Percentiles rank a stretch among this genome's conserved stretches.
Conservation (phyloP, 2,329 filamentous ascomycete genomes). For the Dendryphion nanum region DNA sequence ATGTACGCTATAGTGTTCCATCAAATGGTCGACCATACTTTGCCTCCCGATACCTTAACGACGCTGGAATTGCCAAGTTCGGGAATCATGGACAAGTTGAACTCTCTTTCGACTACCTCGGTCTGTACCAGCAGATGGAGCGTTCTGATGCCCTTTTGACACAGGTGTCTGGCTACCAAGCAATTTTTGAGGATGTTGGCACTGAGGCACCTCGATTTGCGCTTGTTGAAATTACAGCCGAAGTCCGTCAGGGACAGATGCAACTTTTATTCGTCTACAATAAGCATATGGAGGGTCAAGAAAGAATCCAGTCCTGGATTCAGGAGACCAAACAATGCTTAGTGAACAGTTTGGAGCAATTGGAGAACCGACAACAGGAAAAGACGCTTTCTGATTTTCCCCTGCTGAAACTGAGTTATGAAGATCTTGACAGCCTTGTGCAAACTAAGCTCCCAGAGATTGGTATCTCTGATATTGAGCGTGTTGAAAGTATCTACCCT, state of each 20-base stretch:
- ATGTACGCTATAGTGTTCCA: conserved; percentile 45
- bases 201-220: conserved; percentile 16
- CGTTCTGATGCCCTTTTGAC: conserved; percentile 8
- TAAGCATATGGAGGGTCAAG: conserved; percentile 5
- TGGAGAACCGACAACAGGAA: conserved; percentile 16
- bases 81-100: conserved; percentile 51
- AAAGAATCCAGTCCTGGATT: conserved; percentile 4
- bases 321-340: conserved; percentile 14
- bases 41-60: conserved; percentile 16
- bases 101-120: conserved; percentile 53
- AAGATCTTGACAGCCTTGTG: conserved; percentile 21
- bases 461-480: conserved; percentile 11
- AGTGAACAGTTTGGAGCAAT: conserved; percentile 5
- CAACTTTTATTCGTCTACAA: conserved; percentile 12
- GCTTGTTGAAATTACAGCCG: conserved; percentile 17
- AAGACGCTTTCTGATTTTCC: conserved; percentile 42
- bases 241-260: conserved; percentile 10
- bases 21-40: conserved; percentile 49
- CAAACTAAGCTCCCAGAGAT: conserved; percentile 23
- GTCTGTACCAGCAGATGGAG: conserved; percentile 1
- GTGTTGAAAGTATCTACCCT: conserved; percentile 61
- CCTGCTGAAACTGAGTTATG: conserved; percentile 32
- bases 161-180: conserved; percentile 16
- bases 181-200: conserved; percentile 21
- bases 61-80: conserved; percentile 17